Evolutionary conservation across 306 rosid genomes (phyloP), one percentile per base, ranked within the genome.

Genomic region (Medicago lupulina): DNA sequence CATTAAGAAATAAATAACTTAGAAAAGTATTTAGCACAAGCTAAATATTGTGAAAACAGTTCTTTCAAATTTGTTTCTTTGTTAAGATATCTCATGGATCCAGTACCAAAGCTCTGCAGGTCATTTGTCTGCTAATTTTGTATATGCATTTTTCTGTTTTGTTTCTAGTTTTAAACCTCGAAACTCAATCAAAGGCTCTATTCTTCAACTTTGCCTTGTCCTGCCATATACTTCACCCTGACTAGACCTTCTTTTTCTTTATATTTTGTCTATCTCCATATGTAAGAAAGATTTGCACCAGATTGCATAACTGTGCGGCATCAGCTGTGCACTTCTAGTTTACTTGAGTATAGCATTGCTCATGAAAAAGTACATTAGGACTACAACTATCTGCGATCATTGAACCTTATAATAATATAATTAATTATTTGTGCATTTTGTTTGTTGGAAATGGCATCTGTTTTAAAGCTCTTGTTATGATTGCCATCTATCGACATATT

Each of bases 401-500:
- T 72, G 71, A 55, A 63, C 61, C 78, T 66, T 53, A 43, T 54
- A 54, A 15, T 25, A 23, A 49, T 67, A 76, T 49, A 67, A 55
- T 50, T 54, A 39, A 17, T 75, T 75, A 17, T 61, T 9, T 72
- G 18, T 43, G 75, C 64, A 54, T 40, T 53, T 23, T 79, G 61
- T 53, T 57, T 9, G 67, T 41, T 25, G 23, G 60, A 10, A 51
- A 70, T 46, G 62, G 63, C 51, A 31, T 31, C 18, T 41, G 21
- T 67, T 34, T 53, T 49, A 15, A 54, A 58, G 19, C 54, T 49
- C 49, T 40, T 63, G 65, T 25, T 54, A 53, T 57, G 19, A 44
- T 67, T 61, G 71, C 77, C 67, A 44, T 76, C 67, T 25, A 46
- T 74, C 59, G 12, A 19, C 51, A 6, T 80, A 71, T 61, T 54